Base-by-base conservation (phyloP, 768 basidiomycete genomes). In the Boletus coccyginus region DNA sequence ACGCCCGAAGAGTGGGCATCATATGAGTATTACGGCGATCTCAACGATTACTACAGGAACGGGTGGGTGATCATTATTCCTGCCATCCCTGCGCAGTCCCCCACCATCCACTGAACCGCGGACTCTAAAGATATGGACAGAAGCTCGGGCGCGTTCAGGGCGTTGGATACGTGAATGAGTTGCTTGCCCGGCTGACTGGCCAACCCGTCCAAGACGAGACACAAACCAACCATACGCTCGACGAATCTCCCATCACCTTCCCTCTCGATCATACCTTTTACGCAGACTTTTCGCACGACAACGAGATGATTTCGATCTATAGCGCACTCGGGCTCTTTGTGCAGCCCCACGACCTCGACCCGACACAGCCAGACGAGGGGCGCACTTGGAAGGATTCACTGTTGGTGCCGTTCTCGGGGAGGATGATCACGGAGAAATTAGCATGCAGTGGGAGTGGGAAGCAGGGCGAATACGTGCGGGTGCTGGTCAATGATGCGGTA, bases 281-380 rank as follows among this genome's bases (percentile, higher is more conserved):
- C 63, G 84, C 81, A 21, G 92, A 94, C 71, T 93, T 94, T 69
- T 83, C 88, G 9, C 92, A 94, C 67, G 92, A 94, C 66, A 88
- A 92, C 69, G 73, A 86, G 65, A 88, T 94, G 82, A 76, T 88
- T 46, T 83, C 90, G 24, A 85, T 92, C 52, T 87, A 83, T 57
- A 62, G 77, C 66, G 70, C 89, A 65, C 50, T 82, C 76, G 71
- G 90, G 75, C 60, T 79, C 10, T 52, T 77, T 77, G 51, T 79
- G 76, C 69, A 68, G 52, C n/a, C 80, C 74, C 61, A 42, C 52
- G 14, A 48, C 11, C 27, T 66, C 21, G 45, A 63, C 29, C 56
- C 62, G 6, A 50, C 31, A 17, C 35, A 41, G 7, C 59, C 36
- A 7, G 61, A 69, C 31, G 21, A 42, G 11, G n/a, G 7, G 19